Evolutionary conservation across 306 rosid genomes (phyloP), one percentile per base, ranked within the genome.

Genomic region (Ceratonia siliqua): DNA sequence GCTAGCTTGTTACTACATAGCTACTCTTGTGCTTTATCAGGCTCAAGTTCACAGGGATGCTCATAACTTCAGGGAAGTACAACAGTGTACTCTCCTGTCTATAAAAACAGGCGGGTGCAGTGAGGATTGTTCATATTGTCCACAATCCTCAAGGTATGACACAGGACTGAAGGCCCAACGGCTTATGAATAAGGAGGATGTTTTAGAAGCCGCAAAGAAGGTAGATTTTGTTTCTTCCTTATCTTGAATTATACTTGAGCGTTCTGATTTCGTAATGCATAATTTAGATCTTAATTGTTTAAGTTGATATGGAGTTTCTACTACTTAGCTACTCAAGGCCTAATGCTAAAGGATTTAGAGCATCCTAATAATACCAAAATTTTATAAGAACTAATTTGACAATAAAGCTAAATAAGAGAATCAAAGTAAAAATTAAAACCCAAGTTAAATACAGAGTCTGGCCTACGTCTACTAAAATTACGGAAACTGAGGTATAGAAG

Each of bases 91-190:
- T 70, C 95, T 94, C 24, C 84, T 94, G 24, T 94, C 98, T 45
- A 89, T 94, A 45, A 94, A 94, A 88, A 94, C 98, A 2, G 98
- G 98, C 32, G 98, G 98, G 24, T 94, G 98, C 65, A 94, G 98
- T 86, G 98, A 94, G 83, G 97, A 94, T 76, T 94, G 98, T 61
- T 91, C 98, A 2, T 94, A 94, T 62, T 94, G 98, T 46, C 98
- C 98, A 59, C 98, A 94, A 41, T 94, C 98, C 2, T 94, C 98
- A 10, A 86, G 92, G 75, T 91, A 94, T 78, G 79, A 90, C 20
- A 91, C 98, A 0, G 98, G 98, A 57, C 70, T 94, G 32, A 94
- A 94, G 76, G 86, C 88, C 48, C 97, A 91, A 22, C 79, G 83
- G 76, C 94, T 94, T 55, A 80, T 90, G 95, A 83, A 75, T 75